Percentiles rank a stretch among this genome's conserved stretches.
These are phyloP conservation scores for Trichomonascus vanleenenianus DNA, from an alignment of 805 yeast species.

Conservation along the genomic window DNA sequence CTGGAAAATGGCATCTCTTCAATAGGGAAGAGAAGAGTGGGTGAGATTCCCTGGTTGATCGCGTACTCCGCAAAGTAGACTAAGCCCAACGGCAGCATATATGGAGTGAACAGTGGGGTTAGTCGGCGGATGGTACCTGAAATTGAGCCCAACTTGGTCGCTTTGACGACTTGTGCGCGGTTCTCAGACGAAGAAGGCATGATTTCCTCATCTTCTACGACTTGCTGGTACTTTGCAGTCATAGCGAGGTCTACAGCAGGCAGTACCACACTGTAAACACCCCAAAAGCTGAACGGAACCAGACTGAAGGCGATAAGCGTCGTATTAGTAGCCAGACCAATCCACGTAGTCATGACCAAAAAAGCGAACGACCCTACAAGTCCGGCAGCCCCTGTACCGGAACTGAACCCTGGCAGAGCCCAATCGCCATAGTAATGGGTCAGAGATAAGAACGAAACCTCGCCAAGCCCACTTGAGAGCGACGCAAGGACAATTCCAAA, in stretches of 20 bases:
- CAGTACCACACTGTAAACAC: constrained; percentile 23
- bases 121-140: constrained; percentile 21
- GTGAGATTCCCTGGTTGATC: constrained; percentile 87
- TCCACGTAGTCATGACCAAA: constrained; percentile 62
- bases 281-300: constrained; percentile 28
- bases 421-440: constrained; percentile 62
- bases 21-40: constrained; percentile 75
- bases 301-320: constrained; percentile 51
- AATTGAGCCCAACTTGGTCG: neutral
- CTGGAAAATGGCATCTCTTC: constrained; percentile 59
- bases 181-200: too few relatives aligned
- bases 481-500: constrained; percentile 77
- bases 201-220: neutral
- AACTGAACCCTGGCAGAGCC: constrained; percentile 80
- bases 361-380: constrained; percentile 65
- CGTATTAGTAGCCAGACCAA: constrained; percentile 45
- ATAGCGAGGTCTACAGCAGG: constrained; percentile 19
- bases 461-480: constrained; percentile 82
- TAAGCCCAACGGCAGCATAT: constrained; percentile 73
- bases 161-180: neutral
- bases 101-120: constrained; percentile 32
- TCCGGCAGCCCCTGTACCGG: constrained; percentile 97
- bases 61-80: constrained; percentile 84
- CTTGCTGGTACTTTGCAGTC: constrained; percentile 1
- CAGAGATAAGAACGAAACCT: constrained; percentile 76